These are phyloP conservation scores for Alternaria panax DNA, from an alignment of 2,329 filamentous ascomycete genomes.

Conservation along the genomic window DNA sequence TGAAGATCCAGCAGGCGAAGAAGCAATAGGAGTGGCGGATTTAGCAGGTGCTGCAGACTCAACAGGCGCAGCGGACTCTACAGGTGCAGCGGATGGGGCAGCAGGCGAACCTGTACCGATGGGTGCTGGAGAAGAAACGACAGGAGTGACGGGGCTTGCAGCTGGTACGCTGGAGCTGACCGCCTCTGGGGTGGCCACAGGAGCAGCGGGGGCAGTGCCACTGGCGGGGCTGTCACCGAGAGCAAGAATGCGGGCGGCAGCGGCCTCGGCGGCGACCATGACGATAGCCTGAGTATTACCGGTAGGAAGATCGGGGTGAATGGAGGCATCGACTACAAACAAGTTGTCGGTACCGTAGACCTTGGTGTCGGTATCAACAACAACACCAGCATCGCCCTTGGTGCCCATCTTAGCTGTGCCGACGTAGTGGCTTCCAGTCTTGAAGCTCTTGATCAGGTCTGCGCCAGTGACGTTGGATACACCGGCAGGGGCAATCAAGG, in stretches of 20 bases:
- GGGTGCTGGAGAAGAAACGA: constrained; percentile 6
- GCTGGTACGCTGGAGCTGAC: constrained; percentile 7
- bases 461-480: constrained; percentile 52
- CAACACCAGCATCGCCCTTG: constrained; percentile 52
- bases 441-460: constrained; percentile 43
- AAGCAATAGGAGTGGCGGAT: constrained; percentile 4
- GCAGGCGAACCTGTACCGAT: constrained; percentile 1
- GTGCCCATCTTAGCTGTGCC: constrained; percentile 63
- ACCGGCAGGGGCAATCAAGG: constrained; percentile 45
- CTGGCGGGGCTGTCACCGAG: constrained; percentile 37
- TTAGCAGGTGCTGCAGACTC: constrained; percentile 10
- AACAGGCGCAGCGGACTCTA: constrained; percentile 9
- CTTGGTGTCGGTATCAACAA: constrained; percentile 49
- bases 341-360: constrained; percentile 56
- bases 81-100: constrained; percentile 15
- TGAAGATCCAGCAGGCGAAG: not conserved
- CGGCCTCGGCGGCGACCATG: constrained; percentile 69
- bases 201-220: constrained; percentile 5
- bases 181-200: constrained; percentile 6
- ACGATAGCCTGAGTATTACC: constrained; percentile 73
- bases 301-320: constrained; percentile 71
- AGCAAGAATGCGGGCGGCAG: constrained; percentile 61
- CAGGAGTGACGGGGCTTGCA: not conserved
- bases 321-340: constrained; percentile 56
- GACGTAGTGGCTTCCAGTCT: constrained; percentile 51